phyloP scores from a whole-genome alignment of 1,139 yeast genomes.

The Pichia kudriavzevii region DNA sequence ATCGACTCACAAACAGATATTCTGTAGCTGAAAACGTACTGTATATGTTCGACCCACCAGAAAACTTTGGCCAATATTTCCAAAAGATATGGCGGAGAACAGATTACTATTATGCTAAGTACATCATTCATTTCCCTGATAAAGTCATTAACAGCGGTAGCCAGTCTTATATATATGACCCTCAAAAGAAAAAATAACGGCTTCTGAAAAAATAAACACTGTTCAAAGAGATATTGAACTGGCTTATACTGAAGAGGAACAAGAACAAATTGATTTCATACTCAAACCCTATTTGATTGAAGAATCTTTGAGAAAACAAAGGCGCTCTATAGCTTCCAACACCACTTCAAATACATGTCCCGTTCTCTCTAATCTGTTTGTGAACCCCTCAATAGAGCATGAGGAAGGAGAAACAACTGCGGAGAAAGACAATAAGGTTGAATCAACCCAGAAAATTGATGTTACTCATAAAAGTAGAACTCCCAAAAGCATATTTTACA shows the following conservation, averaged over 20 bases:
- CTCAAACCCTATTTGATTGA: slow-evolving; percentile 14
- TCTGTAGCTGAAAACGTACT: slow-evolving; percentile 15
- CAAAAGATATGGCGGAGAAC: slow-evolving; percentile 24
- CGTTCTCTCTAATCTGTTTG: slow-evolving; percentile 6
- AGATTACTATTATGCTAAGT: slow-evolving; percentile 26
- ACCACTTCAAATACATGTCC: slow-evolving; percentile 6
- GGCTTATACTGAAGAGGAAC: neutral
- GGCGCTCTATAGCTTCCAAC: neutral
- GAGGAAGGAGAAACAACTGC: neutral
- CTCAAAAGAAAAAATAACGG: neutral
- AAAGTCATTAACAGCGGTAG: slow-evolving; percentile 11
- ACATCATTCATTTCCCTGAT: slow-evolving; percentile 22
- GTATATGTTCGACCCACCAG: slow-evolving; percentile 22
- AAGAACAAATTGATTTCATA: slow-evolving; percentile 6
- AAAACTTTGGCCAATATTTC: slow-evolving; percentile 11
- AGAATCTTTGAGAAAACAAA: slow-evolving; percentile 7
- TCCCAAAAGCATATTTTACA: slow-evolving; percentile 16
- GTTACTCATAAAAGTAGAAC: neutral
- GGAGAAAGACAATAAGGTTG: neutral
- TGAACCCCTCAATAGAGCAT: neutral
- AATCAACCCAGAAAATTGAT: neutral
- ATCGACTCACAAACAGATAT: slow-evolving; percentile 14
- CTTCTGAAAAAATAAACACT: neutral
- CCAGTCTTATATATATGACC: slow-evolving; percentile 8
- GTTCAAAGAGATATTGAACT: neutral